Conservation (phyloP, 179 eudicot genomes). For the Actinidia chinensis region DNA sequence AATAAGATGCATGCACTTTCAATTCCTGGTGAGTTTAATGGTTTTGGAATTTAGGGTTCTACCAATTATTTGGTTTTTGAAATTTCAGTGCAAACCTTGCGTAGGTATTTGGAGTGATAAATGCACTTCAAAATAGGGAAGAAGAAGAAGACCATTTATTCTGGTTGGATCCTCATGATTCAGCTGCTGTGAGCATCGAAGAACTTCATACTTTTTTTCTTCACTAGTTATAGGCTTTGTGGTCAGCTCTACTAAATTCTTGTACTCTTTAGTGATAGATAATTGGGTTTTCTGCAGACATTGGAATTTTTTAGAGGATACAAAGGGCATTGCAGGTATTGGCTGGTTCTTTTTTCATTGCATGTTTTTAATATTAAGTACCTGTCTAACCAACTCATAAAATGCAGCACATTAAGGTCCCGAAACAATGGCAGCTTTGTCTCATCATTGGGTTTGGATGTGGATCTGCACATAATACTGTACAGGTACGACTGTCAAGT, state of each 20-base stretch:
- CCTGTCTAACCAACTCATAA: background rate
- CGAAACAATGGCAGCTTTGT: constrained; percentile 85
- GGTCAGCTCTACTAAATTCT: constrained; percentile 44
- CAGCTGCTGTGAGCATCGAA: constrained; percentile 64
- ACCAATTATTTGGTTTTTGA: background rate
- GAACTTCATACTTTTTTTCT: constrained; percentile 21
- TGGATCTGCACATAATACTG: constrained; percentile 96
- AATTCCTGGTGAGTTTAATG: no score
- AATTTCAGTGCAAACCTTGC: constrained; percentile 90
- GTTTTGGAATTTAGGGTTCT: no score
- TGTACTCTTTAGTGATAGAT: constrained; percentile 76
- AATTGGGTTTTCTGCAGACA: constrained; percentile 98
- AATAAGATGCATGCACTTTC: no score
- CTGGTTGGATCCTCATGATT: constrained; percentile 92
- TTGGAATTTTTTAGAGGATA: constrained; percentile 89
- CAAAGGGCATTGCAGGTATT: constrained; percentile 90
- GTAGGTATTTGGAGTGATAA: constrained; percentile 99
- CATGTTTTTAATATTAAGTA: background rate
- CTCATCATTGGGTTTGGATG: constrained; percentile 88
- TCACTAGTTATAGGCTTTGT: constrained; percentile 10
- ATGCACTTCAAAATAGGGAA: constrained; percentile 92
- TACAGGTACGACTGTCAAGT: constrained; percentile 57
- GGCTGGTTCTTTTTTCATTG: constrained; percentile 7
- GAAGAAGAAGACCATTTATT: constrained; percentile 94
- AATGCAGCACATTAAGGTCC: constrained; percentile 89